phyloP scores from a whole-genome alignment of 495 filamentous ascomycete species.

The Xylaria grammica region DNA sequence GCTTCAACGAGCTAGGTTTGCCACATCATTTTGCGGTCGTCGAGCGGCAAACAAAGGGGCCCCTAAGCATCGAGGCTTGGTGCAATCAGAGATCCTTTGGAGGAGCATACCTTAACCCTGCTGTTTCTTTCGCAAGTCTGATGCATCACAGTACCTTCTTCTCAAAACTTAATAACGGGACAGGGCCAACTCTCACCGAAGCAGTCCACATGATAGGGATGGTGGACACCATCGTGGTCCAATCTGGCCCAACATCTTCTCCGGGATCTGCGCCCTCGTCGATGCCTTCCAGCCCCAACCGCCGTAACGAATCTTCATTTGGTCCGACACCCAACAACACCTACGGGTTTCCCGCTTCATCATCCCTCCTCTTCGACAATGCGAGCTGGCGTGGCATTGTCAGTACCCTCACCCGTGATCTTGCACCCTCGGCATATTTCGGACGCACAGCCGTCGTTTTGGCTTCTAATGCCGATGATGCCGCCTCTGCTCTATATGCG shows the following conservation, averaged over 20 bases:
- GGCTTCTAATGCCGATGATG: slow-evolving; percentile 69
- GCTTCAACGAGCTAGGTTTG: slow-evolving; percentile 85
- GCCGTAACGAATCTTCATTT: slow-evolving; percentile 17
- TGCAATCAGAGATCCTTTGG: slow-evolving; percentile 74
- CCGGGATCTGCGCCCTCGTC: slow-evolving; percentile 43
- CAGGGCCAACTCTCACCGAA: slow-evolving; percentile 69
- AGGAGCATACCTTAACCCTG: slow-evolving; percentile 77
- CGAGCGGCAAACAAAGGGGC: slow-evolving; percentile 68
- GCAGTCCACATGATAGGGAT: slow-evolving; percentile 76
- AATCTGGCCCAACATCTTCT: slow-evolving; percentile 41
- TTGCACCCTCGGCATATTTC: slow-evolving; percentile 79
- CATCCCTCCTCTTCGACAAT: slow-evolving; percentile 72
- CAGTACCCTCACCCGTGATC: slow-evolving; percentile 77
- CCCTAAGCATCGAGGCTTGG: slow-evolving; percentile 64
- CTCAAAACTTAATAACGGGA: slow-evolving; percentile 49
- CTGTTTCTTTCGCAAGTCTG: slow-evolving; percentile 56
- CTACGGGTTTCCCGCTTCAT: slow-evolving; percentile 43
- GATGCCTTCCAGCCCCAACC: slow-evolving; percentile 46
- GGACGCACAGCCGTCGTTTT: slow-evolving; percentile 76
- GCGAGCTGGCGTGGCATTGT: slow-evolving; percentile 84
- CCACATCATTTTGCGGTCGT: slow-evolving; percentile 79
- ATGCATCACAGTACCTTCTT: slow-evolving; percentile 47
- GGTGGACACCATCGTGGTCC: slow-evolving; percentile 78
- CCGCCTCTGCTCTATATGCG: slow-evolving; percentile 76
- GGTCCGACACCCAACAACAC: slow-evolving; percentile 10